phyloP scores from a whole-genome alignment of 371 early-diverging fungal genomes.

The Smittium culicis region DNA sequence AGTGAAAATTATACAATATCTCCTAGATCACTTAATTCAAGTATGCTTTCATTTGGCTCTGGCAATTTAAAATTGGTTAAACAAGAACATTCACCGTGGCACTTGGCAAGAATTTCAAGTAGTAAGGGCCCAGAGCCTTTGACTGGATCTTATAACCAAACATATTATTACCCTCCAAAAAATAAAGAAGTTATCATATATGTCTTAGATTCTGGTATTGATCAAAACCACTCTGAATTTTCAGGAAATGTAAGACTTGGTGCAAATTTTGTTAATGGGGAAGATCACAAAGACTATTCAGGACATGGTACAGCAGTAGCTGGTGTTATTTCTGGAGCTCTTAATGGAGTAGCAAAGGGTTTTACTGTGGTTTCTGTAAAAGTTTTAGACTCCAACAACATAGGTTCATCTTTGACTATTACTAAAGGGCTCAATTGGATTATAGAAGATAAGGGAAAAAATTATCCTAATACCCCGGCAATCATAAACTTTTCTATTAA shows the following conservation, averaged over 20 bases:
- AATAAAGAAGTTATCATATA: background rate
- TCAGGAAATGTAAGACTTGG: background rate
- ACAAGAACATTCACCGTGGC: slow-evolving; percentile 2
- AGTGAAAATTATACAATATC: too few relatives aligned
- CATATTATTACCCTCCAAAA: slow-evolving; percentile 4
- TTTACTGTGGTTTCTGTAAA: slow-evolving; percentile 35
- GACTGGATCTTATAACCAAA: background rate
- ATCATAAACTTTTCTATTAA: slow-evolving; percentile 1
- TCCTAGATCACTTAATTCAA: too few relatives aligned
- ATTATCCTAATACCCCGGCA: background rate
- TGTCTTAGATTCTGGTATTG: slow-evolving; percentile 7
- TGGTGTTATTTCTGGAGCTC: slow-evolving; percentile 41
- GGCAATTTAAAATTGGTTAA: too few relatives aligned
- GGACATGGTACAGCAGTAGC: slow-evolving; percentile 53
- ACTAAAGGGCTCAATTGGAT: slow-evolving; percentile 30
- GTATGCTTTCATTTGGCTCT: too few relatives aligned
- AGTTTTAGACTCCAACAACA: slow-evolving; percentile 34
- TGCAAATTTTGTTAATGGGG: background rate
- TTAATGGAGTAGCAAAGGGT: slow-evolving; percentile 45
- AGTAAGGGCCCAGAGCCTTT: background rate
- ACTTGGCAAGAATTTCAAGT: slow-evolving; percentile 7
- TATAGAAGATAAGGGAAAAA: background rate
- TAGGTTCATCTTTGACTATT: slow-evolving; percentile 26
- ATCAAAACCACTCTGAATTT: slow-evolving; percentile 1
- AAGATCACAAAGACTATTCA: background rate